Conservation (phyloP, 2,329 filamentous ascomycete species). For the Pseudogymnoascus sp. region DNA sequence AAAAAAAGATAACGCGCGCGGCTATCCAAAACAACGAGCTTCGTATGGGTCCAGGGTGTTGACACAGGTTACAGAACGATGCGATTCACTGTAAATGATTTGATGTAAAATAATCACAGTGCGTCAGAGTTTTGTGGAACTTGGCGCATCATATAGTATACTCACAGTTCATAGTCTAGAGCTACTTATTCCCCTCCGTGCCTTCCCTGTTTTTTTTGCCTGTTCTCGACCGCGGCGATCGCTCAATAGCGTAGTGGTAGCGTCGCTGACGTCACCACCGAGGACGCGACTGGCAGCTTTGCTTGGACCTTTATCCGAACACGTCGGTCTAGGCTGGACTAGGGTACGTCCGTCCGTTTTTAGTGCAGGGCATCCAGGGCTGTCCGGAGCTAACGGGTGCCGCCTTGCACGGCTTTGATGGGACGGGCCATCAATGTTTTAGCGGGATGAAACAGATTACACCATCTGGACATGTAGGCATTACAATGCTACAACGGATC, state of each 20-base stretch:
- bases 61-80: background rate
- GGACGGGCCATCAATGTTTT: background rate
- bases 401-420: background rate
- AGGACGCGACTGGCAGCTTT: background rate
- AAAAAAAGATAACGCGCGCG: conserved; percentile 3
- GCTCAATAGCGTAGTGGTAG: background rate
- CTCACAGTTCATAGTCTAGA: background rate
- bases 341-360: background rate
- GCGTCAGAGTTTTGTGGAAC: background rate
- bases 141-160: background rate
- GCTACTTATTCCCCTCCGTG: background rate
- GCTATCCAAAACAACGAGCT: conserved; percentile 5
- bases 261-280: background rate
- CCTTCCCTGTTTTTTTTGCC: conserved; percentile 8
- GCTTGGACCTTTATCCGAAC: background rate
- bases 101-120: background rate
- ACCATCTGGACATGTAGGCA: background rate
- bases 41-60: background rate
- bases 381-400: conserved; percentile 1
- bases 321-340: background rate
- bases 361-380: conserved; percentile 1
- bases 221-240: conserved; percentile 1
- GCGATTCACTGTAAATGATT: background rate
- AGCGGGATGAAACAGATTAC: background rate
- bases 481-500: background rate